phyloP scores from a whole-genome alignment of 306 rosid species.

The Vicia villosa region DNA sequence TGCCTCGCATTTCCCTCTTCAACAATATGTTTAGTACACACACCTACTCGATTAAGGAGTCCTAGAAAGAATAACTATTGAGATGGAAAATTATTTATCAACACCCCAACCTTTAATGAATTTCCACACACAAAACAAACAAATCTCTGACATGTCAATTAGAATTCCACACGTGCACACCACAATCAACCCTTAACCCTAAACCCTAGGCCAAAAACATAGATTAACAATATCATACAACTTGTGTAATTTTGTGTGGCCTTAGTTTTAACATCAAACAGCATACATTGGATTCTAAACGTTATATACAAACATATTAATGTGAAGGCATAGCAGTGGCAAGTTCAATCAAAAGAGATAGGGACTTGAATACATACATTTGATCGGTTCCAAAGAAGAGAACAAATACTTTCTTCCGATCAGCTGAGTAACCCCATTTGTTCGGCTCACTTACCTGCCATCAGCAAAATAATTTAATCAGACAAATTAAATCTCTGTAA shows the following conservation, averaged over 20 bases:
- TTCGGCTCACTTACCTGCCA: slow-evolving; percentile 86
- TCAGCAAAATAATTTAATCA: slow-evolving; percentile 41
- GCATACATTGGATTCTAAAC: neutral
- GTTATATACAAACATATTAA: slow-evolving; percentile 2
- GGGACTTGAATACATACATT: slow-evolving; percentile 63
- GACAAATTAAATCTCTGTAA: slow-evolving; percentile 21
- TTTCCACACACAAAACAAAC: slow-evolving; percentile 1
- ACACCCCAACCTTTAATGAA: neutral
- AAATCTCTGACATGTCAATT: neutral
- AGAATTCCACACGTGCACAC: neutral
- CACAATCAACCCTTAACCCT: neutral
- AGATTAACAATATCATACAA: slow-evolving; percentile 4
- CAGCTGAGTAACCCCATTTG: slow-evolving; percentile 86
- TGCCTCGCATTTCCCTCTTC: slow-evolving; percentile 11
- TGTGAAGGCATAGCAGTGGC: slow-evolving; percentile 1
- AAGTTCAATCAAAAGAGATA: slow-evolving; percentile 19
- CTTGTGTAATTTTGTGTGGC: neutral
- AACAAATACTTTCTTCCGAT: slow-evolving; percentile 91
- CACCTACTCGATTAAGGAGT: slow-evolving; percentile 17
- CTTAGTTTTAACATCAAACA: slow-evolving; percentile 16
- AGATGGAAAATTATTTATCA: slow-evolving; percentile 23
- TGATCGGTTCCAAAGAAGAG: slow-evolving; percentile 92
- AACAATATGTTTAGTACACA: neutral
- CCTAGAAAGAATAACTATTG: slow-evolving; percentile 1
- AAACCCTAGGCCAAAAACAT: slow-evolving; percentile 21